Evolutionary conservation across 2,329 filamentous ascomycete species (phyloP).

Genomic region (Ciborinia camelliae): DNA sequence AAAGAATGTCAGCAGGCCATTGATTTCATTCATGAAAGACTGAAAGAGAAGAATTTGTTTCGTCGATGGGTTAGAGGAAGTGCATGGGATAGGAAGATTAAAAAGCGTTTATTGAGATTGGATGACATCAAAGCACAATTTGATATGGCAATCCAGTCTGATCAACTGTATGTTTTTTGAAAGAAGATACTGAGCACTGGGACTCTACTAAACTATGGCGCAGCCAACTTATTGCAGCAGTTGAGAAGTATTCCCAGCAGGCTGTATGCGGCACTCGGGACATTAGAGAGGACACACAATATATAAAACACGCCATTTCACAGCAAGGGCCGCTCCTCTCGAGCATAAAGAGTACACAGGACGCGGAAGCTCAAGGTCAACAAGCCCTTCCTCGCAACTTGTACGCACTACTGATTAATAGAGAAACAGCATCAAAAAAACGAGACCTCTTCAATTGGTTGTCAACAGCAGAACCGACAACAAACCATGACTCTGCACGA

Average conservation of each 20-base stretch:
- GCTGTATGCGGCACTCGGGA: neutral
- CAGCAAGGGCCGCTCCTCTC: neutral
- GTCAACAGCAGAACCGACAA: neutral
- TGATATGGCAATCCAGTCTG: conserved; percentile 4
- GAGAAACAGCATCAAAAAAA: neutral
- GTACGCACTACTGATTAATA: neutral
- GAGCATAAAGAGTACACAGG: no score
- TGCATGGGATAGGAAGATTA: neutral
- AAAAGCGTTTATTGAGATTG: neutral
- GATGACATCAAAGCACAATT: neutral
- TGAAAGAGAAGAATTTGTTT: neutral
- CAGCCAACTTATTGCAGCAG: neutral
- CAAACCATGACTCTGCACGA: neutral
- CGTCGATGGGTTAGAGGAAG: neutral
- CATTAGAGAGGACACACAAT: neutral
- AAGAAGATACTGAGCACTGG: no score
- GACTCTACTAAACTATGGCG: neutral
- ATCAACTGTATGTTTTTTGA: neutral
- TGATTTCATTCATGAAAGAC: neutral
- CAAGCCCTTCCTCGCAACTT: no score
- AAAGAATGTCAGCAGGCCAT: neutral
- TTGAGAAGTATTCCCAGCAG: neutral
- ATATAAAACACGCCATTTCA: neutral
- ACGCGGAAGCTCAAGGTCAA: neutral
- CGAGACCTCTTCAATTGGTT: neutral